Conservation (phyloP, 352 stramenopile genomes). For the Blastocystis sp. region DNA sequence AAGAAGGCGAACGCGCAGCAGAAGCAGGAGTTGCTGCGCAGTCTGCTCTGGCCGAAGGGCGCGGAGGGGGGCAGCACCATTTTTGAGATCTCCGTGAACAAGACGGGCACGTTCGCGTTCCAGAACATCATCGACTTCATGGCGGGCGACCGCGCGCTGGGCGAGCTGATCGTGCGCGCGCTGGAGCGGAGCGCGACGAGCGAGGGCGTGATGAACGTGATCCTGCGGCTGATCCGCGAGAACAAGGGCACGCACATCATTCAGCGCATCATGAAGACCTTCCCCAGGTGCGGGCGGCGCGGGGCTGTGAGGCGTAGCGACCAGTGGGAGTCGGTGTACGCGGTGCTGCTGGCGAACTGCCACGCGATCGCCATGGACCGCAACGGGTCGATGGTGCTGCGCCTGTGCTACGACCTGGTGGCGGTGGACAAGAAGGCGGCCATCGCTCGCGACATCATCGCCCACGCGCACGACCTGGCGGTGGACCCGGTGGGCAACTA, state of each 20-base stretch:
- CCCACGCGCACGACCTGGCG: slow-evolving; percentile 13
- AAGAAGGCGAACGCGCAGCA: slow-evolving; percentile 29
- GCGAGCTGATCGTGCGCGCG: slow-evolving; percentile 25
- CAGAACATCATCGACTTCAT: slow-evolving; percentile 65
- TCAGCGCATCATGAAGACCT: slow-evolving; percentile 59
- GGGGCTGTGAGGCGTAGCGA: neutral
- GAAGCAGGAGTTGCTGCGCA: slow-evolving; percentile 10
- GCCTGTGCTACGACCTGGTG: slow-evolving; percentile 45
- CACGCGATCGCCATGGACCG: slow-evolving; percentile 19
- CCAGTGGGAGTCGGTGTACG: slow-evolving; percentile 23
- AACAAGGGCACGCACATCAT: slow-evolving; percentile 41
- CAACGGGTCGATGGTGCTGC: slow-evolving; percentile 43
- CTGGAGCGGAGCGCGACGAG: neutral
- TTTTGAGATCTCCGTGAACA: slow-evolving; percentile 58
- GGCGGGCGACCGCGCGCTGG: neutral
- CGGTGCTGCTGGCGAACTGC: slow-evolving; percentile 29
- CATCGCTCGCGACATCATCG: neutral
- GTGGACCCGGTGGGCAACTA: slow-evolving; percentile 60
- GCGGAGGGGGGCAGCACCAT: slow-evolving; percentile 1
- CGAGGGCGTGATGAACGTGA: no score
- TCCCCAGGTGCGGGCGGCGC: neutral
- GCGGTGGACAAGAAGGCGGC: neutral
- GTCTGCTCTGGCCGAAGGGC: neutral
- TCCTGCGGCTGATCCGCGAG: slow-evolving; percentile 4
- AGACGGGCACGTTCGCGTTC: slow-evolving; percentile 53